Percentiles rank a stretch among this genome's conserved stretches.
Evolutionary conservation across 2,329 filamentous ascomycete genomes (phyloP).

Genomic region (Clonostachys solani): DNA sequence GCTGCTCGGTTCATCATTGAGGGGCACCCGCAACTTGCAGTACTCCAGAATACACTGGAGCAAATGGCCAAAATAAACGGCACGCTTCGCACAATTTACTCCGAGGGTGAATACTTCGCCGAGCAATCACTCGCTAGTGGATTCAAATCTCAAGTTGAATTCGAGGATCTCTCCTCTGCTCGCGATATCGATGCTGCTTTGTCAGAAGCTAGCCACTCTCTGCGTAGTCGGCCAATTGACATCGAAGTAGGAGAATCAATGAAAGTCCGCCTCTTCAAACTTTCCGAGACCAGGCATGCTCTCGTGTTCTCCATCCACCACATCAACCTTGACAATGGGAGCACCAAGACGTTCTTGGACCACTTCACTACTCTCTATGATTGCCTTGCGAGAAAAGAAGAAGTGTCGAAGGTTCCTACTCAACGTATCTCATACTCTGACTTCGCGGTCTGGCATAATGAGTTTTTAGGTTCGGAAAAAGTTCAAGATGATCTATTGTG

Average conservation of each 20-base stretch:
- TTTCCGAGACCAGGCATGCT: background rate
- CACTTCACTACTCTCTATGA: background rate
- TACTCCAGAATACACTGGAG: background rate
- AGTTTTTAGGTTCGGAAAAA: background rate
- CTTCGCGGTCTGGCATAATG: background rate
- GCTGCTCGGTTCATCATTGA: background rate
- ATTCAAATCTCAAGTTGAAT: background rate
- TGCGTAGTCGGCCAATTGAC: background rate
- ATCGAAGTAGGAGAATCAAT: background rate
- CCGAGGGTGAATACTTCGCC: background rate
- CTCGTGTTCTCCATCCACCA: background rate
- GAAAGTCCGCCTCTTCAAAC: background rate
- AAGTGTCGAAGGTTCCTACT: background rate
- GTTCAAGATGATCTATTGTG: background rate
- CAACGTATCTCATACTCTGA: background rate
- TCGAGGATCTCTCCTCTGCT: background rate
- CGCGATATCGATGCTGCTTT: constrained; percentile 1
- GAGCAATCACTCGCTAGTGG: background rate
- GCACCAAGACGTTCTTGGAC: background rate
- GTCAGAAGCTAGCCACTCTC: constrained; percentile 7
- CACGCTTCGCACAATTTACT: background rate
- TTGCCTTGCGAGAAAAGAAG: background rate
- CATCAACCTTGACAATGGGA: background rate
- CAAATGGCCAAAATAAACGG: background rate
- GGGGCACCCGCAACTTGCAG: background rate